Base-by-base conservation (phyloP, 129 eudicot species). In the Deinandra increscens region DNA sequence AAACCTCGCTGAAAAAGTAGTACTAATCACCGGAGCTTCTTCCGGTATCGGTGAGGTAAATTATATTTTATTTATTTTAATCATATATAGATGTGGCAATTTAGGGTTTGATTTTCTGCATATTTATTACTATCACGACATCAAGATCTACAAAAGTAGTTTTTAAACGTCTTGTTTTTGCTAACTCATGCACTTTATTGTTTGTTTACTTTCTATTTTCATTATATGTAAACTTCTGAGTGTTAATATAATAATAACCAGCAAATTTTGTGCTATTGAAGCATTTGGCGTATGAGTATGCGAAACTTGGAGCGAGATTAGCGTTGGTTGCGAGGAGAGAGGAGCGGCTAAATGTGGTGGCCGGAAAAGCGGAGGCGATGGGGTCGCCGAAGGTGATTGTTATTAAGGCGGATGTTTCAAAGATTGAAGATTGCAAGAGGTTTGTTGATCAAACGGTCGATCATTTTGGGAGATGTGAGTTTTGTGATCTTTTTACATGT, bases 11-110 rank as follows among this genome's bases (percentile, higher is more conserved):
- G 84, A 80, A 69, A 80, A 80, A 50, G 84, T 81, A 9, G 78
- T 81, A 7, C 19, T 76, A 10, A 81, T 81, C 62, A 81, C 85
- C 5, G 81, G 81, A 60, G 85, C 85, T 56, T 81, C 85, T 37
- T 69, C 85, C 0, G 80, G 74, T 9, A 75, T 80, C 46, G 84
- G 78, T 0, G 80, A 80, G 84, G 84, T 80, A 69, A 37, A 1
- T 18, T 15, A 44, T 26, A 18, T 14, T 6, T 6, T 12, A 56
- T 13, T 23, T 9, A 0, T 41, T 9, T 7, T 7, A 1, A 41
- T 41, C 10, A 3, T 6, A 14, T 7, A 0, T 49, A 17, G 7
- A 17, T 49, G 5, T 46, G 12, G 18, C 19, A 46, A 53, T 9
- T 53, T 50, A 50, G 23, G 58, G 17, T 60, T 23, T 60, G 55